Evolutionary conservation across 2,329 filamentous ascomycete species (phyloP), one percentile per base, ranked within the genome.

Genomic region (Diaporthe batatas): DNA sequence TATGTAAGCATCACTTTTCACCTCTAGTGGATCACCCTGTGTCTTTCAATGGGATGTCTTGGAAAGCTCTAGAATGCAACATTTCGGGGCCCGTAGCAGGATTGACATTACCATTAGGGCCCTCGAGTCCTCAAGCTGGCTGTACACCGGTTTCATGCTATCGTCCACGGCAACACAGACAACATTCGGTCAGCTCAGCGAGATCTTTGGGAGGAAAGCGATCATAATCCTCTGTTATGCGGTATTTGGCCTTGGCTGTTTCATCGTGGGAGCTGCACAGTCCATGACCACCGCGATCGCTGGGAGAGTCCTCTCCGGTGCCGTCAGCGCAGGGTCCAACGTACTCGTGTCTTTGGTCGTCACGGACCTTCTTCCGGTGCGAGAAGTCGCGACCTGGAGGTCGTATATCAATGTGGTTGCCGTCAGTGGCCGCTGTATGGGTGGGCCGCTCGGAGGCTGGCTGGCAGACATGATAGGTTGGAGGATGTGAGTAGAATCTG

Each of bases 401-500:
- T 84, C 85, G 14, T 88, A 87, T 73, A 81, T 88, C 71, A 89
- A 89, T 55, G 82, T 89, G 0, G 84, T 86, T 14, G 83, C 86
- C 14, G 89, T 87, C 0, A 82, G 83, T 2, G 87, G 87, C 2
- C 82, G 88, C 47, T 87, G 86, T 57, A 76, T 89, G 0, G 88
- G 88, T 1, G 87, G 87, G 0, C 87, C 87, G 3, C 72, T 91
- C 0, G 91, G 91, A 1, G 91, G 91, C 2, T 88, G 85, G 77
- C 79, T 92, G 2, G 87, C 90, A 1, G 89, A 92, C 75, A 85
- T 86, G 0, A 84, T 92, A 16, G 91, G 91, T 21, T 93, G 91
- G 91, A 83, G 91, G 79, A 91, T 90, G 90, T 89, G 75, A 75
- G 81, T 78, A 16, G 49, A 39, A 21, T 55, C 25, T 51, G 7